A percentile compares a stretch with the other conserved stretches of the same genome.
Evolutionary conservation across 306 rosid genomes (phyloP).

Genomic region (Cotoneaster glaucophyllus): DNA sequence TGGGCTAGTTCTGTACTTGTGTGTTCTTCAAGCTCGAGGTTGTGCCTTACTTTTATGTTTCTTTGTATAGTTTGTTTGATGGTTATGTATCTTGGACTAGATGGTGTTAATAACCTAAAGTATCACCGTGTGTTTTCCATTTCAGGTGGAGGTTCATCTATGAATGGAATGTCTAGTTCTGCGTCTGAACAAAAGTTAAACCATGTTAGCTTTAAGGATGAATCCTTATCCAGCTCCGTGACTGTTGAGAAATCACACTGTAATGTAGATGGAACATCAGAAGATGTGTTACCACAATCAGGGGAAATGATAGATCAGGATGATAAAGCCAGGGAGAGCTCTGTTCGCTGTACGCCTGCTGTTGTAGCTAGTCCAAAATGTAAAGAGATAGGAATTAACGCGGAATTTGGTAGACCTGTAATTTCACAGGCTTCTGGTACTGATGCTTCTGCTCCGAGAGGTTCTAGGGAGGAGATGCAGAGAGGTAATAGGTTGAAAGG

Average conservation of each 20-base stretch:
- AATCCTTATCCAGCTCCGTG: conserved; percentile 28
- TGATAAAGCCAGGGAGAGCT: conserved; percentile 46
- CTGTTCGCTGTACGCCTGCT: conserved; percentile 31
- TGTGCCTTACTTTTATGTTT: neutral
- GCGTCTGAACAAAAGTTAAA: conserved; percentile 26
- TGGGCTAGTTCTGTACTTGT: conserved; percentile 10
- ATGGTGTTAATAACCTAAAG: neutral
- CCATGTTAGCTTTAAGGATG: conserved; percentile 28
- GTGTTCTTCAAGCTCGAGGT: conserved; percentile 1
- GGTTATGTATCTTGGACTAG: conserved; percentile 9
- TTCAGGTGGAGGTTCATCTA: conserved; percentile 33
- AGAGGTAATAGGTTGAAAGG: conserved; percentile 63
- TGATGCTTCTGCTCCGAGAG: conserved; percentile 38
- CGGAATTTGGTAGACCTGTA: conserved; percentile 45
- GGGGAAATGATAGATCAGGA: conserved; percentile 37
- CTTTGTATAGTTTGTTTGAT: neutral
- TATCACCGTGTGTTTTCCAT: conserved; percentile 8
- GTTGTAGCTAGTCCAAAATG: conserved; percentile 44
- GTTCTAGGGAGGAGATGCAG: conserved; percentile 46
- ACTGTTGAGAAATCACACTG: conserved; percentile 30
- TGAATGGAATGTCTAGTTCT: conserved; percentile 22
- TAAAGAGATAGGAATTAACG: conserved; percentile 53
- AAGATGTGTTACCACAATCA: conserved; percentile 30
- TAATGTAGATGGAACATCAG: conserved; percentile 33
- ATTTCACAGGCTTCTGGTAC: conserved; percentile 31